Base-by-base conservation (phyloP, 345 rosid species). In the Aquilaria yunnanensis region DNA sequence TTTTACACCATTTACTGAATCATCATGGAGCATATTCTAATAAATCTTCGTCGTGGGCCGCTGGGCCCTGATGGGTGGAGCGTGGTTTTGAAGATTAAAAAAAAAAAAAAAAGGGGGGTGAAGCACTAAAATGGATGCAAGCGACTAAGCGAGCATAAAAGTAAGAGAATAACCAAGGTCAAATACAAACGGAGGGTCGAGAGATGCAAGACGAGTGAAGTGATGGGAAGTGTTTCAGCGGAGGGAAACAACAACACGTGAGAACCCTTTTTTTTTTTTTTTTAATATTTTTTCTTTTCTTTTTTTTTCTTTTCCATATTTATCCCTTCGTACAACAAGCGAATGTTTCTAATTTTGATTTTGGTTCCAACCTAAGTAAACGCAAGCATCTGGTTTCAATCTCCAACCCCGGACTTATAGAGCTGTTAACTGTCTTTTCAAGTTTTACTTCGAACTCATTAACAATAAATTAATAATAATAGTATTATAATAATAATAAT, bases 211-310 rank as follows among this genome's bases (percentile, higher is more conserved):
- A 56, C 56, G 10, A 54, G 14, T 23, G 54, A 61, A 62, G 72
- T 9, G 69, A 66, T 32, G 32, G 60, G 56, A 2, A 0, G 54
- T 63, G 66, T 46, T 62, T 75, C 45, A 57, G 83, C 64, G 85
- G 78, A 63, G 37, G 77, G 78, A 46, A 67, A 61, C 75, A 56
- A 3, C 32, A 46, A 50, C 85, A 78, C 83, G 85, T 67, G 74
- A 62, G 56, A 14, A 9, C 53, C 2, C n/a, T 5, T 64, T 54
- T 32, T 10, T 12, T 2, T 47, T 62, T 31, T 2, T 54, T 41
- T 4, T 16, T 60, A 6, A 23, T 23, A 23, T 23, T 0, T 23
- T 23, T 23, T 11, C 14, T 14, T 51, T 10, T 57, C 16, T 30
- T 62, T 48, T 30, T 13, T 31, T 9, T 16, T 2, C 30, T 10